phyloP scores from a whole-genome alignment of 331 rosid genomes.

The Rhamnella rubrinervis region DNA sequence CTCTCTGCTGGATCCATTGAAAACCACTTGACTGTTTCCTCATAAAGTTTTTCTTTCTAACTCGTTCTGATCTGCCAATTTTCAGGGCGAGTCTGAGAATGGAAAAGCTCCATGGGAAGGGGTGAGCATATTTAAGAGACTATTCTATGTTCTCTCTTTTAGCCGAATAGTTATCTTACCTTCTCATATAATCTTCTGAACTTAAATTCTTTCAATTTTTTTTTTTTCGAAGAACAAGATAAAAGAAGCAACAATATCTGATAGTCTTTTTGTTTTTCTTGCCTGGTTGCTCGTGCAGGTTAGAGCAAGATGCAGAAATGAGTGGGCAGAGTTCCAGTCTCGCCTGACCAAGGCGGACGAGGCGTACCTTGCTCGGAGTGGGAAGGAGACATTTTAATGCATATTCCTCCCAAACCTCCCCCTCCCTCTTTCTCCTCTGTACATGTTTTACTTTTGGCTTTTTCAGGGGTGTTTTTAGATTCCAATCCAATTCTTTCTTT shows the following conservation, averaged over 20 bases:
- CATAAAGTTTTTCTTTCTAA: not conserved
- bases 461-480: constrained; percentile 6
- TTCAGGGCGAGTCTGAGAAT: constrained; percentile 65
- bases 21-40: too few relatives aligned
- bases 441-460: constrained; percentile 34
- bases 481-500: constrained; percentile 17
- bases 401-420: constrained; percentile 2
- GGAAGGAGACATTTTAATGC: constrained; percentile 27
- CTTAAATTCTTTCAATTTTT: too few relatives aligned
- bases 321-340: constrained; percentile 86
- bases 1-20: too few relatives aligned
- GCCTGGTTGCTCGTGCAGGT: constrained; percentile 53
- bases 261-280: not conserved
- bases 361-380: constrained; percentile 38
- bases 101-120: constrained; percentile 70
- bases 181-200: too few relatives aligned
- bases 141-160: not conserved
- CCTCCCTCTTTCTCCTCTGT: constrained; percentile 17
- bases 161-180: not conserved
- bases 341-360: constrained; percentile 75
- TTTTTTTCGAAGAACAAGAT: too few relatives aligned
- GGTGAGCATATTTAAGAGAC: constrained; percentile 41
- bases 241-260: too few relatives aligned
- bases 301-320: constrained; percentile 76
- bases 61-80: constrained; percentile 6